Evolutionary conservation across 1,284 basidiomycete genomes (phyloP).

Genomic region (Ustilago vetiveriae): DNA sequence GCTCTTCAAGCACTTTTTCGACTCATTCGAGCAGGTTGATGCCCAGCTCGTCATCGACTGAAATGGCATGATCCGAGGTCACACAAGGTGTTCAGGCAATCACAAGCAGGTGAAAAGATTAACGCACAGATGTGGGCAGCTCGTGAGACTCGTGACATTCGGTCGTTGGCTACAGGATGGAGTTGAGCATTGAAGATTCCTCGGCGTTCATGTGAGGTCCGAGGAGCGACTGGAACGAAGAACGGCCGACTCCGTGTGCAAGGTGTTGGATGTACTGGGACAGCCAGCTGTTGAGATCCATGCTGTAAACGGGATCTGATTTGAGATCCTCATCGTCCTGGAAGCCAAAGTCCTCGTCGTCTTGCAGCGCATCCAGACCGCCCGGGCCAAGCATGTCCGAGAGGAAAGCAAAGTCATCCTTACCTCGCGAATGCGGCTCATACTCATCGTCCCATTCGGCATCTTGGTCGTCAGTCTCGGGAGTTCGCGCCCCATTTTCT

Average conservation of each 20-base stretch:
- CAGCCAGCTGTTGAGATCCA: slow-evolving; percentile 77
- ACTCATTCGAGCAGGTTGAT: slow-evolving; percentile 47
- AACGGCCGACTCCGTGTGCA: slow-evolving; percentile 20
- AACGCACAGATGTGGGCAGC: too few relatives aligned
- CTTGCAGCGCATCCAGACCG: slow-evolving; percentile 72
- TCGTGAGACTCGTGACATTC: neutral
- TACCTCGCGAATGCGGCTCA: slow-evolving; percentile 68
- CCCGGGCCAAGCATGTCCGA: slow-evolving; percentile 71
- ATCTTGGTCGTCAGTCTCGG: slow-evolving; percentile 56
- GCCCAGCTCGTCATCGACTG: slow-evolving; percentile 58
- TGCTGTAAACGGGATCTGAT: slow-evolving; percentile 84
- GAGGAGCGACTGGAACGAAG: slow-evolving; percentile 22
- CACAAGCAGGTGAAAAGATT: neutral
- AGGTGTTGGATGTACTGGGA: slow-evolving; percentile 26
- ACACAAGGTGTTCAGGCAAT: neutral
- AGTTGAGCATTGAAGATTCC: slow-evolving; percentile 31
- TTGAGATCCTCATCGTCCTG: slow-evolving; percentile 81
- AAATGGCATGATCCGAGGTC: slow-evolving; percentile 57
- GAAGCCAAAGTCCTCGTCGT: slow-evolving; percentile 71
- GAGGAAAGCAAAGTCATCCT: slow-evolving; percentile 69
- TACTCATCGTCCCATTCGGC: slow-evolving; percentile 62
- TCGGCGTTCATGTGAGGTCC: slow-evolving; percentile 30
- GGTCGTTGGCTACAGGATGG: slow-evolving; percentile 10
- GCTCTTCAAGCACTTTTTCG: slow-evolving; percentile 54
- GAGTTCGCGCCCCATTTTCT: slow-evolving; percentile 29